Percentiles rank a stretch among this genome's conserved stretches.
Evolutionary conservation across 148 eudicot species (phyloP).

Genomic region (Camellia lanceoleosa): DNA sequence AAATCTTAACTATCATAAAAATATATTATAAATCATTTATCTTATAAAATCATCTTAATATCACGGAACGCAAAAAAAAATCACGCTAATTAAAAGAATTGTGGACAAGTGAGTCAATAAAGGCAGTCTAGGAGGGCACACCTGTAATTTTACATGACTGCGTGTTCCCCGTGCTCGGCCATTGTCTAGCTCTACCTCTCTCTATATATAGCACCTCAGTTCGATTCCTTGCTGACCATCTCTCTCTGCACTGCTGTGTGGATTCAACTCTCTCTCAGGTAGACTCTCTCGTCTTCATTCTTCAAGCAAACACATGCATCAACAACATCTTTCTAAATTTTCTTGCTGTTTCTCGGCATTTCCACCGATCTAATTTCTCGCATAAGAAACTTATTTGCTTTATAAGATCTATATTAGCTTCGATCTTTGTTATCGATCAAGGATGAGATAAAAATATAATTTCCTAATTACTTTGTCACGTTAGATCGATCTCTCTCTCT

Average conservation of each 20-base stretch:
- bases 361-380: neutral
- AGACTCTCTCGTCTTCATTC: neutral
- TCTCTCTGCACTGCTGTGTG: neutral
- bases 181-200: neutral
- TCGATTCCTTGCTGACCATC: neutral
- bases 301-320: too few relatives aligned
- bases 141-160: neutral
- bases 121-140: neutral
- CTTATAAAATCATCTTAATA: too few relatives aligned
- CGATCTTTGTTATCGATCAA: neutral
- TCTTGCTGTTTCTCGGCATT: conserved; percentile 9
- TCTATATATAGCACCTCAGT: neutral
- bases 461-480: neutral
- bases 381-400: neutral
- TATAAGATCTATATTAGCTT: neutral
- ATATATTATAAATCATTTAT: too few relatives aligned
- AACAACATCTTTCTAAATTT: conserved; percentile 5
- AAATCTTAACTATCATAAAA: too few relatives aligned
- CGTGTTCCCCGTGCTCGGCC: neutral
- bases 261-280: neutral
- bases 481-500: neutral
- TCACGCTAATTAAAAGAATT: too few relatives aligned
- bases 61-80: too few relatives aligned
- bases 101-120: neutral
- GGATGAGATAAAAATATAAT: neutral